A percentile compares a stretch with the other conserved stretches of the same genome.
Conservation (phyloP, 164 flowering plant genomes). For the Sextonia rubra region DNA sequence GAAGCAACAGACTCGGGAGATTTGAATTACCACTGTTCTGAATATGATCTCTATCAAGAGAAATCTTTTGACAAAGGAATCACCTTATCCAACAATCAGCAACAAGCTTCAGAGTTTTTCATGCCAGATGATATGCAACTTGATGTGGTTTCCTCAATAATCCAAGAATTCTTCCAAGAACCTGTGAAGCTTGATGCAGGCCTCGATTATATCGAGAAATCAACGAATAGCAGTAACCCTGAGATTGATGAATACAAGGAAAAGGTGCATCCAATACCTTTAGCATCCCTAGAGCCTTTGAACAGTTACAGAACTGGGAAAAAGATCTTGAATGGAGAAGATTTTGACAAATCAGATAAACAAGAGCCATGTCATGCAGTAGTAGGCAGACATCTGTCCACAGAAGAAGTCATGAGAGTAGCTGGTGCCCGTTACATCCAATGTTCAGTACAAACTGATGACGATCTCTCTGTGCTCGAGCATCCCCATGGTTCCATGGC, state of each 20-base stretch:
- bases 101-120: constrained; percentile 12
- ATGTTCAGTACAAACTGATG: constrained; percentile 10
- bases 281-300: constrained; percentile 31
- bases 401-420: constrained; percentile 37
- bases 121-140: constrained; percentile 21
- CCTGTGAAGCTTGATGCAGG: constrained; percentile 1
- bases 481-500: constrained; percentile 27
- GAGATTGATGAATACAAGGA: constrained; percentile 7
- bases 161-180: constrained; percentile 19
- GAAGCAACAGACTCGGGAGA: constrained; percentile 21
- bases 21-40: constrained; percentile 10
- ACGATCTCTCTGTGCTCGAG: constrained; percentile 3
- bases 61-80: constrained; percentile 5
- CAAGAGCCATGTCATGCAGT: neutral
- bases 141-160: constrained; percentile 13
- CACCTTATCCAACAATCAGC: constrained; percentile 14
- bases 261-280: constrained; percentile 6
- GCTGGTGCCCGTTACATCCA: constrained; percentile 46
- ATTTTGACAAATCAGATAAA: constrained; percentile 5
- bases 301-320: constrained; percentile 18
- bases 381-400: constrained; percentile 20
- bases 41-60: constrained; percentile 19
- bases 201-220: neutral
- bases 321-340: constrained; percentile 18
- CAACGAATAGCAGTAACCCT: constrained; percentile 1